Base-by-base conservation (phyloP, 2,329 filamentous ascomycete species). In the Colletotrichum viniferum region DNA sequence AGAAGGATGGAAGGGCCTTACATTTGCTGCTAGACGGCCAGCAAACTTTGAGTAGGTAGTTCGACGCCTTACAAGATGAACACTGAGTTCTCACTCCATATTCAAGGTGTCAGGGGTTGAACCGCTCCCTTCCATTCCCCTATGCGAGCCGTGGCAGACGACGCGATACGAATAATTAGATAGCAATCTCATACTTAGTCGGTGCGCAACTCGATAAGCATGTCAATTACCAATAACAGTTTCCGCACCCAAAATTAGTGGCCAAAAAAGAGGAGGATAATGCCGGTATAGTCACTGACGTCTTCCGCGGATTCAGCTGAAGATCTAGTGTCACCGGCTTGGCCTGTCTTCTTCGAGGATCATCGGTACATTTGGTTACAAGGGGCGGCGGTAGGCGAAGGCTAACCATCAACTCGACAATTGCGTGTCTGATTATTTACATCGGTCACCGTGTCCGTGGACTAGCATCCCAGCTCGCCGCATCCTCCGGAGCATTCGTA, bases 61-160 rank as follows among this genome's bases (percentile, higher is more conserved):
- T 73, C 68, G 73, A 75, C 56, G 73, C 73, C 73, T 73, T 73
- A 75, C 73, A 73, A 75, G 63, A 75, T 75, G 69, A 75, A 75
- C 73, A 74, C 63, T 68, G 63, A 75, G 69, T 73, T 58, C 58
- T 73, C 58, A 52, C 63, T 72, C 43, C 69, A 36, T 14, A 68
- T 10, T 12, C 62, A 63, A 60, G 63, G 69, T 73, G 38, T 69
- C 63, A 24, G 56, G 73, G 73, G 30, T 69, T 30, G 21, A 38
- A 36, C 16, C 36, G n/a, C 56, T 32, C 58, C 38, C 26, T 60
- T 24, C 30, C 56, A 68, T 28, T 48, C 60, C 52, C 64, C 56
- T 67, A 48, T 68, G 63, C 69, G 16, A 64, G 64, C 26, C 58
- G 34, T 18, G 21, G 63, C 73, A 69, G 69, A 36, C 21, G 32